Percentiles rank a stretch among this genome's conserved stretches.
Conservation (phyloP, 2,329 filamentous ascomycete genomes). For the Endoconidiophora polonica region DNA sequence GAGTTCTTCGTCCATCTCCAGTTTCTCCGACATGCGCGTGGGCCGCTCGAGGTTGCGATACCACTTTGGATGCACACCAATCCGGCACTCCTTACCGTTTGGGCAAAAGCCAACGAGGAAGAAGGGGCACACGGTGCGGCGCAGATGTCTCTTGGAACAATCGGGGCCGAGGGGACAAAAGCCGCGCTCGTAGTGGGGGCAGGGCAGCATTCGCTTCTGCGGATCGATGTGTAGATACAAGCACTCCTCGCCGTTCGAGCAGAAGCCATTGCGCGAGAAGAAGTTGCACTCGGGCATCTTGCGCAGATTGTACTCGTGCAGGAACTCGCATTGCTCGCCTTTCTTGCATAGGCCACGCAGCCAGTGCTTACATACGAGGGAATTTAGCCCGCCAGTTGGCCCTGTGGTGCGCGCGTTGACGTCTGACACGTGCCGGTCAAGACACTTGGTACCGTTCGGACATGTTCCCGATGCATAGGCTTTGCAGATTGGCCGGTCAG, state of each 20-base stretch:
- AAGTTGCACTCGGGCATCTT: slow-evolving; percentile 99
- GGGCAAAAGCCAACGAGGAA: slow-evolving; percentile 94
- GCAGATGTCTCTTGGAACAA: slow-evolving; percentile 79
- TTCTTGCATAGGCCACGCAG: slow-evolving; percentile 95
- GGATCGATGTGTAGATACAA: slow-evolving; percentile 83
- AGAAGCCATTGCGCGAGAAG: slow-evolving; percentile 84
- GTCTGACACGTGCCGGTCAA: slow-evolving; percentile 57
- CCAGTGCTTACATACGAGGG: slow-evolving; percentile 96
- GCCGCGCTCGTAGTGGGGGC: slow-evolving; percentile 82
- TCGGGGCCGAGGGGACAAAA: slow-evolving; percentile 83
- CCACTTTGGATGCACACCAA: slow-evolving; percentile 73
- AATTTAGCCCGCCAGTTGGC: slow-evolving; percentile 46
- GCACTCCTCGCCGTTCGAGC: slow-evolving; percentile 92
- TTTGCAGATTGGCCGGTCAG: slow-evolving; percentile 67
- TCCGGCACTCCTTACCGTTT: slow-evolving; percentile 55
- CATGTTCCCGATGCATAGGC: slow-evolving; percentile 77
- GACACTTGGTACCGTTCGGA: slow-evolving; percentile 66
- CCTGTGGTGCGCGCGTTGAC: slow-evolving; percentile 21
- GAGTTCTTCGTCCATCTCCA: slow-evolving; percentile 33
- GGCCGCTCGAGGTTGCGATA: slow-evolving; percentile 60
- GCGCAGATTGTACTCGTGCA: slow-evolving; percentile 95
- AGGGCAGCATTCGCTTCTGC: slow-evolving; percentile 59
- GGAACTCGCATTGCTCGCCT: slow-evolving; percentile 88
- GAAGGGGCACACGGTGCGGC: slow-evolving; percentile 62
- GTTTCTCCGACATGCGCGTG: slow-evolving; percentile 48